Percentiles rank a stretch among this genome's conserved stretches.
Conservation (phyloP, 768 basidiomycete genomes). For the Erythrobasidium yunnanense region DNA sequence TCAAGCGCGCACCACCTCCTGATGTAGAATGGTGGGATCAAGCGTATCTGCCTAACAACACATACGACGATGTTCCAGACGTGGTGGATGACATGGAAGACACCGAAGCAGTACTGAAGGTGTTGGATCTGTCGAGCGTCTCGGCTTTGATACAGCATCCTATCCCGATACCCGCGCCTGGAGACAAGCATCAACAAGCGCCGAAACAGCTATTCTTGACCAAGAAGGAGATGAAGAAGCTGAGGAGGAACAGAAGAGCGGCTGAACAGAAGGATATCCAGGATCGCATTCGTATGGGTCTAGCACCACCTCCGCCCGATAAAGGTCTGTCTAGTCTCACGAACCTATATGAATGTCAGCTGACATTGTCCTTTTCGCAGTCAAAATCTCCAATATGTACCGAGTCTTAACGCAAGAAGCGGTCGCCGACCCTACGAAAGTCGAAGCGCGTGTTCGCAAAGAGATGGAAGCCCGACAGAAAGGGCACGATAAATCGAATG, state of each 20-base stretch:
- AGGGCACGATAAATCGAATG: conserved; percentile 84
- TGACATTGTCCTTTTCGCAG: conserved; percentile 43
- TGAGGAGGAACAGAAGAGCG: conserved; percentile 76
- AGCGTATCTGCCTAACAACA: conserved; percentile 64
- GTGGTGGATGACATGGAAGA: conserved; percentile 6
- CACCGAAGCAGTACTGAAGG: not conserved
- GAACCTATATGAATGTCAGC: no score
- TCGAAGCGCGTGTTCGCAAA: conserved; percentile 84
- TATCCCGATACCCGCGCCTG: conserved; percentile 83
- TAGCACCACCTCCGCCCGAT: conserved; percentile 84
- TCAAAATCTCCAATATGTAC: conserved; percentile 91
- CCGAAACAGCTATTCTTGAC: conserved; percentile 83
- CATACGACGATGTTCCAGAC: conserved; percentile 49
- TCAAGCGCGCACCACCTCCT: conserved; percentile 76
- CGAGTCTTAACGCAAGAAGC: conserved; percentile 93
- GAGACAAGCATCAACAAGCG: conserved; percentile 67
- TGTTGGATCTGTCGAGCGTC: conserved; percentile 6
- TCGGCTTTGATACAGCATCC: conserved; percentile 71
- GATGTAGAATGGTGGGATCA: conserved; percentile 97
- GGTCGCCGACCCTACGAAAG: conserved; percentile 91
- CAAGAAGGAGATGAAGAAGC: conserved; percentile 85
- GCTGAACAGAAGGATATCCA: conserved; percentile 86
- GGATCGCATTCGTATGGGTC: conserved; percentile 88
- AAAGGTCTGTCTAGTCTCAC: conserved; percentile 64
- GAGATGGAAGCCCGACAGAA: conserved; percentile 86